Evolutionary conservation across 2,329 filamentous ascomycete genomes (phyloP).

Genomic region (Clonostachys rhizophaga): DNA sequence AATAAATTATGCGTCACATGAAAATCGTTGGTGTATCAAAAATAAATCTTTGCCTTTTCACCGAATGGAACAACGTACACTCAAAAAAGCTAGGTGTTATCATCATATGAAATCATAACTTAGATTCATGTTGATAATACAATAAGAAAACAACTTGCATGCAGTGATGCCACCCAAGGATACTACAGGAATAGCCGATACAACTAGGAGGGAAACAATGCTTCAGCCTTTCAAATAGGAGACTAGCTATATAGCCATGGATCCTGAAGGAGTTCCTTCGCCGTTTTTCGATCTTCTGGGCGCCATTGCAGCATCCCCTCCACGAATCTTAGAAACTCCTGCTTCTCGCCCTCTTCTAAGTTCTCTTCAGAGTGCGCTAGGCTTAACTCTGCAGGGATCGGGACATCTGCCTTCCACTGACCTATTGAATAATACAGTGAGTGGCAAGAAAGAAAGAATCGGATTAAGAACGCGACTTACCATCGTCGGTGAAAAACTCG

Average conservation of each 20-base stretch:
- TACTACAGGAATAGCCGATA: no score
- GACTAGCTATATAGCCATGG: not conserved
- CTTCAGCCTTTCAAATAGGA: no score
- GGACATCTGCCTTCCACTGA: slow-evolving; percentile 4
- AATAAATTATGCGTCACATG: no score
- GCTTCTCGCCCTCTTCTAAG: slow-evolving; percentile 10
- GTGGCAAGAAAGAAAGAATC: not conserved
- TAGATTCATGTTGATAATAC: no score
- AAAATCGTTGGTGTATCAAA: no score
- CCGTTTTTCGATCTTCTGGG: slow-evolving; percentile 16
- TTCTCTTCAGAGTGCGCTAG: not conserved
- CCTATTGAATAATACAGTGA: not conserved
- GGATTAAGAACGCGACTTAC: not conserved
- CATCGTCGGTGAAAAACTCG: slow-evolving; percentile 7
- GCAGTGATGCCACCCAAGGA: no score
- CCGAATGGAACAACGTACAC: no score
- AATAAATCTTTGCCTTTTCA: no score
- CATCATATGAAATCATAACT: no score
- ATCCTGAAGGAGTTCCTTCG: slow-evolving; percentile 6
- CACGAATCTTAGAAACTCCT: slow-evolving; percentile 10
- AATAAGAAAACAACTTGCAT: no score
- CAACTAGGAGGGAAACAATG: no score
- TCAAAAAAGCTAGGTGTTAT: no score
- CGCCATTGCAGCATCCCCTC: slow-evolving; percentile 16
- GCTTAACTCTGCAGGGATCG: not conserved